These are phyloP conservation scores for Pestalotiopsis sp. DNA, from an alignment of 2,329 filamentous ascomycete genomes.

Conservation along the genomic window DNA sequence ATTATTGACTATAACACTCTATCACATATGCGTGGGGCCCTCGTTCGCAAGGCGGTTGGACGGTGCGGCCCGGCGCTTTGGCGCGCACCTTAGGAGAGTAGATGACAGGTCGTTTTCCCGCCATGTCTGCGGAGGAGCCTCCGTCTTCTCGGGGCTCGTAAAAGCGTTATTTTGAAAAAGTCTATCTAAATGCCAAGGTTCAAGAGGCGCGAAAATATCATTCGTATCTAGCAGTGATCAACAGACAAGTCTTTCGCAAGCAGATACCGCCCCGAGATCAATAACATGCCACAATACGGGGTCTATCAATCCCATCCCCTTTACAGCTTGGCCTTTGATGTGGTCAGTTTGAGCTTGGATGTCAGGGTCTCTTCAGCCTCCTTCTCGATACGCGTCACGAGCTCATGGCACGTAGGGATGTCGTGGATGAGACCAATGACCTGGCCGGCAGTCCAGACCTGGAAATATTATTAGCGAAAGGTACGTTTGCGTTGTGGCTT, in stretches of 20 bases:
- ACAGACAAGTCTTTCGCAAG: neutral
- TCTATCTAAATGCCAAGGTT: neutral
- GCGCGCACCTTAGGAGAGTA: neutral
- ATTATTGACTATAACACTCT: neutral
- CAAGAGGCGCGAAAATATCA: neutral
- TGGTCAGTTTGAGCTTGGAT: constrained; percentile 58
- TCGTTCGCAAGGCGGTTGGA: neutral
- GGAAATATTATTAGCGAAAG: constrained; percentile 16
- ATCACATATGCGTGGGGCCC: neutral
- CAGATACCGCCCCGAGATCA: neutral
- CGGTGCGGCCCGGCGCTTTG: neutral
- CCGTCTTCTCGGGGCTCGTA: neutral
- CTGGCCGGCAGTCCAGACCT: constrained; percentile 97
- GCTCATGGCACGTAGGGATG: constrained; percentile 72
- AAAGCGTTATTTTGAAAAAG: neutral
- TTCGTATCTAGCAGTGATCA: neutral
- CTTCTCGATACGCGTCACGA: constrained; percentile 74
- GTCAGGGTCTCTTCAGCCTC: constrained; percentile 70
- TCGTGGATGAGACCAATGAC: constrained; percentile 89
- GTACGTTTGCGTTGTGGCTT: neutral
- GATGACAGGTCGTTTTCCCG: neutral
- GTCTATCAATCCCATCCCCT: neutral
- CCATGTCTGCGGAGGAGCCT: neutral
- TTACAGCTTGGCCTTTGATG: constrained; percentile 60
- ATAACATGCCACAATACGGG: neutral